phyloP scores from a whole-genome alignment of 2,329 filamentous ascomycete species.

The Exserohilum rostratum region DNA sequence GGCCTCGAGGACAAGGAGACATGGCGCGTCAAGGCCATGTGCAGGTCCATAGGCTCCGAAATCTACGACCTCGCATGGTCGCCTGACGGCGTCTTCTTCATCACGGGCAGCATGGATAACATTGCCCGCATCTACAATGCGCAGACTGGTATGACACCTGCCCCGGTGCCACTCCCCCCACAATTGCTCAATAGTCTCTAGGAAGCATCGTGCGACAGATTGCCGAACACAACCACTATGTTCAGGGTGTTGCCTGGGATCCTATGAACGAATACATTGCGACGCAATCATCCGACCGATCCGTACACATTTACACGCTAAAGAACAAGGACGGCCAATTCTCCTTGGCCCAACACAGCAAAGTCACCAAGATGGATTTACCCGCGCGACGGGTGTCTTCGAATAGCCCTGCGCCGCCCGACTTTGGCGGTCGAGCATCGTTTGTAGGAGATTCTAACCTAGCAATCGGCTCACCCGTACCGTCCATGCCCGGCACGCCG shows the following conservation, averaged over 20 bases:
- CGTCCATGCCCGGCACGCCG: conserved; percentile 92
- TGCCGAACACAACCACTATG: conserved; percentile 96
- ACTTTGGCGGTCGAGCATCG: conserved; percentile 71
- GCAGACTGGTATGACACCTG: conserved; percentile 70
- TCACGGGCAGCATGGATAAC: conserved; percentile 99
- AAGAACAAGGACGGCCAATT: conserved; percentile 97
- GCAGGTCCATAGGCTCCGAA: conserved; percentile 88
- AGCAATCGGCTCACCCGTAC: conserved; percentile 75
- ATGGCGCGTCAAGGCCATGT: conserved; percentile 98
- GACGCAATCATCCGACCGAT: conserved; percentile 96
- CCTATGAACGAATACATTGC: conserved; percentile 97
- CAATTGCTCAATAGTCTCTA: conserved; percentile 28
- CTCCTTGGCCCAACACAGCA: conserved; percentile 77
- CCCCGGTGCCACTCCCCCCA: conserved; percentile 10
- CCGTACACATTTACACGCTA: conserved; percentile 94
- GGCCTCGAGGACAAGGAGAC: conserved; percentile 91
- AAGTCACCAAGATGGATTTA: conserved; percentile 91
- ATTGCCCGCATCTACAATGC: conserved; percentile 96
- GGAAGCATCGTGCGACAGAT: conserved; percentile 76
- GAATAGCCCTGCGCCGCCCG: conserved; percentile 88
- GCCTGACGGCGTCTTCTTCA: conserved; percentile 94
- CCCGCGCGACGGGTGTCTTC: conserved; percentile 88
- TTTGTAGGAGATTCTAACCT: conserved; percentile 62
- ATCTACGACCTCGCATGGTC: conserved; percentile 99
- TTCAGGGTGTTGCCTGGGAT: conserved; percentile 98